Percentiles rank a stretch among this genome's conserved stretches.
These are phyloP conservation scores for Parastagonospora nodorum DNA, from an alignment of 2,329 filamentous ascomycete genomes.

Conservation along the genomic window DNA sequence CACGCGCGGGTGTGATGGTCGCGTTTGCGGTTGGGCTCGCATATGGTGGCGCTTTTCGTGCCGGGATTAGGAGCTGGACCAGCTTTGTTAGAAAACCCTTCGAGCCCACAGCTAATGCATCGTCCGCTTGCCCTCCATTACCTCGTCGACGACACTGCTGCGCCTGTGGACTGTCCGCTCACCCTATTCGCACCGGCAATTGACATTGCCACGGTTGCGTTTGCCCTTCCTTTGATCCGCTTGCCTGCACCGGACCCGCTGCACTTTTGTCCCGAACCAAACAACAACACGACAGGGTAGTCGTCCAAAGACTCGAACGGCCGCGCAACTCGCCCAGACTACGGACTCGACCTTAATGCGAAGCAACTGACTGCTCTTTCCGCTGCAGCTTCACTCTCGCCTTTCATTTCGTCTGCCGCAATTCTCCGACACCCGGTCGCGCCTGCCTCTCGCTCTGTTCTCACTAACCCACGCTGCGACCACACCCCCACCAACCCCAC, in stretches of 20 bases:
- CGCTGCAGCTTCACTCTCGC: constrained; percentile 11
- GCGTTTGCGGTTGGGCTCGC: constrained; percentile 15
- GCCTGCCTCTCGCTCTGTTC: constrained; percentile 15
- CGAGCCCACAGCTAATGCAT: constrained; percentile 18
- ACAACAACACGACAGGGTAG: constrained; percentile 22
- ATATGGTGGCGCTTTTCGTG: constrained; percentile 23
- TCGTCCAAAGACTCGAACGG: constrained; percentile 14
- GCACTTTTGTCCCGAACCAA: constrained; percentile 13
- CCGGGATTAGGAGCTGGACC: constrained; percentile 7
- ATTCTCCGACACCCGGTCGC: constrained; percentile 2
- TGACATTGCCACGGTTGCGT: constrained; percentile 18
- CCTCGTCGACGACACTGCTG: constrained; percentile 6
- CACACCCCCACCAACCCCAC: constrained; percentile 26
- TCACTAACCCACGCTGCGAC: constrained; percentile 10
- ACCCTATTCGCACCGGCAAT: constrained; percentile 11
- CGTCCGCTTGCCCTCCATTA: constrained; percentile 18
- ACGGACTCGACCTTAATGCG: constrained; percentile 9
- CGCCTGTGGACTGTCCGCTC: constrained; percentile 5
- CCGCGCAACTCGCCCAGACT: constrained; percentile 11
- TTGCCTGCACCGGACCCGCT: constrained; percentile 5
- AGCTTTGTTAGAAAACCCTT: constrained; percentile 26
- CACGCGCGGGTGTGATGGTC: constrained; percentile 18
- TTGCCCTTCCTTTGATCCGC: constrained; percentile 23
- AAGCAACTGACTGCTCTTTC: constrained; percentile 6
- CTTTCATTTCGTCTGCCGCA: constrained; percentile 10